These are phyloP conservation scores for Phylloporus rhodoxanthus DNA, from an alignment of 768 basidiomycete species.

Conservation along the genomic window DNA sequence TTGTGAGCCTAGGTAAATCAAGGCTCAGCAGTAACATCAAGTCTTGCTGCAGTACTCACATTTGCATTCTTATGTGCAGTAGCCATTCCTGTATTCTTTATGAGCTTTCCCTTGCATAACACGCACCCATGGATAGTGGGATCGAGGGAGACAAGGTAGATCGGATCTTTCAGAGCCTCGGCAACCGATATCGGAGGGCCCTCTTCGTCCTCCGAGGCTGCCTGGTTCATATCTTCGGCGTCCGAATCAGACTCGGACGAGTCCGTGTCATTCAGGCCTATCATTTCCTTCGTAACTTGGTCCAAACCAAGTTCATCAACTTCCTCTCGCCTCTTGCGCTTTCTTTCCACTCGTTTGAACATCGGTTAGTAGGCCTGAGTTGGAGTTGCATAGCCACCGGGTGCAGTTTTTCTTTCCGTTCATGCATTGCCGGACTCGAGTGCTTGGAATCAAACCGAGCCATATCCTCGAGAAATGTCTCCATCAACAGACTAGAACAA, in stretches of 20 bases:
- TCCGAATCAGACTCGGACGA: conserved; percentile 52
- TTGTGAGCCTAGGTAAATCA: conserved; percentile 48
- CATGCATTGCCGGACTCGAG: conserved; percentile 27
- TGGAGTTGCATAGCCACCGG: conserved; percentile 26
- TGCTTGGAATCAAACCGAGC: conserved; percentile 11
- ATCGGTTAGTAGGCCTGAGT: conserved; percentile 40
- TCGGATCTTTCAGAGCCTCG: conserved; percentile 57
- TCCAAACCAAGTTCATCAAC: conserved; percentile 63
- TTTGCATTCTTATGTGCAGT: conserved; percentile 55
- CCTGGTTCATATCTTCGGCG: conserved; percentile 20
- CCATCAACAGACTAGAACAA: neutral
- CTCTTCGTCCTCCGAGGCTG: conserved; percentile 22
- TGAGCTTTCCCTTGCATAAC: conserved; percentile 65
- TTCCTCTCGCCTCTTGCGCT: conserved; percentile 51
- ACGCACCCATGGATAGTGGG: conserved; percentile 56
- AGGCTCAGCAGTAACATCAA: neutral
- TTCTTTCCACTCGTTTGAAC: conserved; percentile 78
- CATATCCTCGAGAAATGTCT: conserved; percentile 10
- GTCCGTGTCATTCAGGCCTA: conserved; percentile 70
- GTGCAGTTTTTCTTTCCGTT: conserved; percentile 19
- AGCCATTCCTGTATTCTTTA: conserved; percentile 55
- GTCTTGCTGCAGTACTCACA: conserved; percentile 40
- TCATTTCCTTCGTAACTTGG: conserved; percentile 53
- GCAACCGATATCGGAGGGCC: conserved; percentile 46
- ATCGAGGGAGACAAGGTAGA: conserved; percentile 54